A percentile compares a stretch with the other conserved stretches of the same genome.
These are phyloP conservation scores for Dryas octopetala DNA, from an alignment of 306 rosid species.

Conservation along the genomic window DNA sequence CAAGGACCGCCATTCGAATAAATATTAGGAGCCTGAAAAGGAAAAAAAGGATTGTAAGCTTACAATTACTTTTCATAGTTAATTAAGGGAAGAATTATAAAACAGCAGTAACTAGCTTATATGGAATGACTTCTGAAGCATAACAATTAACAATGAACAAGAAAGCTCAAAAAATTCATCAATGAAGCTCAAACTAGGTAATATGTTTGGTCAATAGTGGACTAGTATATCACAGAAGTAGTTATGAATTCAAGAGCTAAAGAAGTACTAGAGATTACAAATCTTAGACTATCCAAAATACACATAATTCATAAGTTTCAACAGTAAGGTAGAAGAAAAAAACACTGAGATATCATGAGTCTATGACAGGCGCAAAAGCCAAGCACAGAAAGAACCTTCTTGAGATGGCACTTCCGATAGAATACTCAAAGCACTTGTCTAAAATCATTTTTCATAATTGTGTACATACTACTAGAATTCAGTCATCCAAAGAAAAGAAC, in stretches of 20 bases:
- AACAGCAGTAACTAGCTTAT: neutral
- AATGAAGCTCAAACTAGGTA: neutral
- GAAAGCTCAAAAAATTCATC: neutral
- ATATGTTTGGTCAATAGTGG: neutral
- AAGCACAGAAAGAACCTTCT: neutral
- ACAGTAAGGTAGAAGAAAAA: no score
- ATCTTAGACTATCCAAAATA: no score
- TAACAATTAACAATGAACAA: neutral
- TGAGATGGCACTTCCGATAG: neutral
- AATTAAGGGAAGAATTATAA: conserved; percentile 6
- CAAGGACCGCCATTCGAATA: conserved; percentile 53
- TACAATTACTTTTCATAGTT: neutral
- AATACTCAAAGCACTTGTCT: no score
- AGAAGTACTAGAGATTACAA: no score
- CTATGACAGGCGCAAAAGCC: neutral
- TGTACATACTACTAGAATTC: neutral
- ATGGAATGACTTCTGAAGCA: neutral
- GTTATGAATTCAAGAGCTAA: no score
- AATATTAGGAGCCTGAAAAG: conserved; percentile 59
- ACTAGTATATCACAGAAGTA: neutral
- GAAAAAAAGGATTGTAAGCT: conserved; percentile 4
- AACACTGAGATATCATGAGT: no score
- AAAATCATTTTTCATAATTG: no score
- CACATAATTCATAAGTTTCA: neutral
- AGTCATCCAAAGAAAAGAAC: neutral